Conservation (phyloP, 768 basidiomycete genomes). For the Trametes punicea region DNA sequence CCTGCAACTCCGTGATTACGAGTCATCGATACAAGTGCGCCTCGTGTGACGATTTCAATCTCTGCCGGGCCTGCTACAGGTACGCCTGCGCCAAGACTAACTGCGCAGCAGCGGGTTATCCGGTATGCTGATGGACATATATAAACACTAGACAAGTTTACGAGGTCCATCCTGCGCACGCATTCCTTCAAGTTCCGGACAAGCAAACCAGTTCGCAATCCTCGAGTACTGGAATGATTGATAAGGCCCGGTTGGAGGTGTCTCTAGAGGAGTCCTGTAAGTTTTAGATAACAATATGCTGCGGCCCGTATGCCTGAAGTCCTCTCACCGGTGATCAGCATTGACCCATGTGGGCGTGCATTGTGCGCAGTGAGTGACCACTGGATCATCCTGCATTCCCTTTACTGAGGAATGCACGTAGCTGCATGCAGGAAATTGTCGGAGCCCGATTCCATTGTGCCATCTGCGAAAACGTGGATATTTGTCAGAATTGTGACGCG, state of each 20-base stretch:
- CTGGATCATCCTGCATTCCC: neutral
- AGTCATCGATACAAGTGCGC: constrained; percentile 80
- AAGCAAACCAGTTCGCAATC: constrained; percentile 40
- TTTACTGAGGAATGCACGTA: constrained; percentile 28
- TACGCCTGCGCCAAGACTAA: constrained; percentile 26
- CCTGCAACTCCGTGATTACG: constrained; percentile 62
- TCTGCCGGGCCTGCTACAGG: constrained; percentile 86
- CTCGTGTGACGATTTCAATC: constrained; percentile 72
- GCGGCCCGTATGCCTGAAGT: neutral
- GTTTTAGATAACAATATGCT: constrained; percentile 26
- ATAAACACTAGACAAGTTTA: constrained; percentile 67
- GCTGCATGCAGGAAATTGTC: constrained; percentile 86
- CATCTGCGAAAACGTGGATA: constrained; percentile 80
- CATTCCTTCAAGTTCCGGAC: constrained; percentile 81
- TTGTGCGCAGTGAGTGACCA: constrained; percentile 73
- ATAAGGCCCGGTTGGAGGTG: constrained; percentile 28
- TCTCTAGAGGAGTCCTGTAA: constrained; percentile 60
- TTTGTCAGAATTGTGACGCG: constrained; percentile 84
- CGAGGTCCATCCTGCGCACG: constrained; percentile 86
- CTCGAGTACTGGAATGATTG: constrained; percentile 8
- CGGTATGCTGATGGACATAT: constrained; percentile 5
- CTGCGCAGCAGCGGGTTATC: neutral
- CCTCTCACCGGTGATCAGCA: constrained; percentile 38
- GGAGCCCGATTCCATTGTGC: constrained; percentile 94
- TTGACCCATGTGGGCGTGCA: constrained; percentile 78